Evolutionary conservation across 495 filamentous ascomycete genomes (phyloP).

Genomic region (Alectoria sarmentosa): DNA sequence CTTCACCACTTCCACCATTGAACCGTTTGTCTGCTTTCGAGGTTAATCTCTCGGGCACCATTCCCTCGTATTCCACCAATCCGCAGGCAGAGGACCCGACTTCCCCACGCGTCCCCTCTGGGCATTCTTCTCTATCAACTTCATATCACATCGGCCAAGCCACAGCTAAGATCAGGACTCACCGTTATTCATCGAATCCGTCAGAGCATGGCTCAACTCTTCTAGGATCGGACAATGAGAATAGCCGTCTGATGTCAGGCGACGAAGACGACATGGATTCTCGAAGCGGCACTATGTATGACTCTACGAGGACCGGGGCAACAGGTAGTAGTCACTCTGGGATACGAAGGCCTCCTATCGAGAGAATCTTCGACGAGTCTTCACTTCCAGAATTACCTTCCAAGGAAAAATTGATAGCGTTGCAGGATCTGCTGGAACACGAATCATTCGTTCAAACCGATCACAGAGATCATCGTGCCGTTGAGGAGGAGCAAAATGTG

Average conservation of each 20-base stretch:
- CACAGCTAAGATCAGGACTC: constrained; percentile 11
- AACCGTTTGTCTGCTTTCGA: constrained; percentile 52
- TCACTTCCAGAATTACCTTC: constrained; percentile 44
- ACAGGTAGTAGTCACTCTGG: constrained; percentile 52
- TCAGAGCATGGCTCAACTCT: constrained; percentile 77
- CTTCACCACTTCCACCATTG: constrained; percentile 50
- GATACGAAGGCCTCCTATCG: constrained; percentile 54
- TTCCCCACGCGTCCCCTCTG: constrained; percentile 22
- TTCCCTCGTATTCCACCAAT: constrained; percentile 33
- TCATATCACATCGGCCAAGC: constrained; percentile 20
- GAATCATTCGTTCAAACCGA: constrained; percentile 34
- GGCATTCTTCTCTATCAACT: constrained; percentile 15
- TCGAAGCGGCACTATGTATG: constrained; percentile 84
- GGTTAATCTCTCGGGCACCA: constrained; percentile 41
- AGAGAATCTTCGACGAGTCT: constrained; percentile 81
- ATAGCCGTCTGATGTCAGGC: constrained; percentile 62
- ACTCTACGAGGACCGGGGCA: constrained; percentile 77
- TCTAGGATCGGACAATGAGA: constrained; percentile 75
- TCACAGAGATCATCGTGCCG: constrained; percentile 43
- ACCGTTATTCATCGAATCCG: constrained; percentile 41
- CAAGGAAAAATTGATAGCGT: constrained; percentile 51
- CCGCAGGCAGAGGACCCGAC: constrained; percentile 28
- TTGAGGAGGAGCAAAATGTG: constrained; percentile 58
- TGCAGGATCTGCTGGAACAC: constrained; percentile 44
- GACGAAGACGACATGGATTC: constrained; percentile 71